Evolutionary conservation across 805 yeast genomes (phyloP), one percentile per base, ranked within the genome.

Genomic region (Blastobotrys americana): DNA sequence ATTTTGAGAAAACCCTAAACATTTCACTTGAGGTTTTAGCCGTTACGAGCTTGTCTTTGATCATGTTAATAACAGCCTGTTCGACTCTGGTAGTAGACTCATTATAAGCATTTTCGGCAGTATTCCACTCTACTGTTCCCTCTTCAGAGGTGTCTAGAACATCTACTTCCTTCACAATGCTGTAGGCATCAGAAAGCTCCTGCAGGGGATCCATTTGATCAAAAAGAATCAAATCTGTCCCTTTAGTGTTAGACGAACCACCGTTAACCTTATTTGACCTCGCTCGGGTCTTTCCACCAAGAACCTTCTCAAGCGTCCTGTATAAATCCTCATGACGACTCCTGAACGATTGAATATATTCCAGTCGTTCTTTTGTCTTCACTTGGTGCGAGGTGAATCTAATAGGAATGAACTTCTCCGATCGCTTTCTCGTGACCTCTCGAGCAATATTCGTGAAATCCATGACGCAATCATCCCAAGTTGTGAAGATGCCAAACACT

Each of bases 381-480:
- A 43, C 34, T 35, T 69, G 73, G 2, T 71, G 64, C 5, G 78
- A 71, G n/a, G 66, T 67, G 6, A 87, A 68, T 46, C 79, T 76
- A 17, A 86, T 75, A 18, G 80, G 73, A 10, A 82, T 71, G 56
- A 82, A 82, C 47, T 78, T 79, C 44, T 84, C 90, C 5, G 78
- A 77, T 36, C 93, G 65, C 54, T 80, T 84, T 50, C 96, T 69
- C 34, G 84, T 68, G 2, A 84, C 61, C 48, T 89, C 96, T 45
- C 97, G 72, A 0, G 86, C 76, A 36, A 83, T 57, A 42, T 76
- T 73, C 1, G 79, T 74, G 64, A 81, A 77, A 44, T 78, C 84
- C 55, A 81, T 79, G 8, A 78, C 57, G 34, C 75, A 73, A 21
- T 68, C 71, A 31, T 86, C 94, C 68, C 89, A 76, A 0, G 70